Conservation (phyloP, 805 yeast species). For the Metschnikowia lachancei region DNA sequence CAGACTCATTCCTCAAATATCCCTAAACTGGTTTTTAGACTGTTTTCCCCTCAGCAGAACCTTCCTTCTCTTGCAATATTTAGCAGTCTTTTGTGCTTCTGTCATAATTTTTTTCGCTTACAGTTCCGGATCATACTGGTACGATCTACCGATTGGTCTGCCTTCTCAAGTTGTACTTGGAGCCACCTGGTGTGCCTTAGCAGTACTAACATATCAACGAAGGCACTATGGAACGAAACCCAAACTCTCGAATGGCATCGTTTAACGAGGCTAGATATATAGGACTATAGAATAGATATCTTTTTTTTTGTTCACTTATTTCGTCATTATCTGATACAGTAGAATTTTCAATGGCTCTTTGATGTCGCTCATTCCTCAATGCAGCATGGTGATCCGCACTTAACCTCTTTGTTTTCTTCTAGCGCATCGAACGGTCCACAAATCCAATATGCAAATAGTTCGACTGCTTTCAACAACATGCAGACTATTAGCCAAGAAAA, state of each 20-base stretch:
- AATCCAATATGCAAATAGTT: constrained; percentile 7
- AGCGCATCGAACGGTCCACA: not conserved
- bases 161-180: constrained; percentile 8
- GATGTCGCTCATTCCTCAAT: not conserved
- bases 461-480: constrained; percentile 15
- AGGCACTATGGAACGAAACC: constrained; percentile 3
- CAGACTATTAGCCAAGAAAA: constrained; percentile 17
- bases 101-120: not conserved
- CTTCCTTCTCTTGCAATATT: constrained; percentile 4
- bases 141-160: constrained; percentile 11
- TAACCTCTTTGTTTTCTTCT: not conserved
- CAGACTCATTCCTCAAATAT: constrained; percentile 17
- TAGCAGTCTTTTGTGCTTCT: constrained; percentile 1
- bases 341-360: not conserved
- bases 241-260: not conserved
- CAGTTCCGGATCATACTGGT: constrained; percentile 3
- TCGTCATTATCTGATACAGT: not conserved
- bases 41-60: constrained; percentile 4
- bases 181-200: constrained; percentile 2
- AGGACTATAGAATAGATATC: not conserved
- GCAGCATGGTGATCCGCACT: constrained; percentile 2
- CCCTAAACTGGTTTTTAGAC: constrained; percentile 18
- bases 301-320: not conserved
- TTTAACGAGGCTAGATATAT: not conserved
- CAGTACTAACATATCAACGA: constrained; percentile 8